Base-by-base conservation (phyloP, 768 basidiomycete genomes). In the Exsudoporus frostii region DNA sequence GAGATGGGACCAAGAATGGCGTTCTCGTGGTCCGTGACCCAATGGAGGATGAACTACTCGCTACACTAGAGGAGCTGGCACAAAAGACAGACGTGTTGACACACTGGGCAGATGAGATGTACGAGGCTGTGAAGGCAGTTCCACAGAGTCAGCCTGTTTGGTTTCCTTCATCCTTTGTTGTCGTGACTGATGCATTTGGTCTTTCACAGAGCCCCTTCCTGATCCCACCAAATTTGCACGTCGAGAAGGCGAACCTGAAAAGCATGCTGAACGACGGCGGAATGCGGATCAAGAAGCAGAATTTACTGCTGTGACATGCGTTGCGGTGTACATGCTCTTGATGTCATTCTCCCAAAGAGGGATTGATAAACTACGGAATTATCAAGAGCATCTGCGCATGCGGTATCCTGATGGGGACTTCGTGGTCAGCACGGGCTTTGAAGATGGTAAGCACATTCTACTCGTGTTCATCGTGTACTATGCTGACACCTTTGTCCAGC, bases 81-180 rank as follows among this genome's bases (percentile, higher is more conserved):
- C 92, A 97, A 77, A 99, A 98, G 79, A 96, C 96, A 32, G 86
- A 90, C 55, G 93, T 95, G 48, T 73, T 98, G 53, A 89, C 90
- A 51, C 87, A 90, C 55, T 96, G 94, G 84, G 97, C 90, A 20
- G 96, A 98, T 59, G 89, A 93, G 76, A 87, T 97, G 82, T 90
- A 91, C 62, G 90, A 91, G 61, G 85, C 84, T 64, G 88, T 93
- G 25, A 92, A 92, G 68, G 87, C 84, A 15, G 76, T 90, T 33
- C 89, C 91, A 20, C 85, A 90, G 70, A 91, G 89, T 92, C 60
- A 37, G 89, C 78, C 24, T 29, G 44, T 15, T 25, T 32, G 5
- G n/a, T 20, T 45, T 3, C 44, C 41, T 38, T 46, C 32, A 5
- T 36, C 15, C 3, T 42, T 44, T 37, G 17, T 7, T 2, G 19